Base-by-base conservation (phyloP, 169 alveolate species). In the Plasmodium inui region DNA sequence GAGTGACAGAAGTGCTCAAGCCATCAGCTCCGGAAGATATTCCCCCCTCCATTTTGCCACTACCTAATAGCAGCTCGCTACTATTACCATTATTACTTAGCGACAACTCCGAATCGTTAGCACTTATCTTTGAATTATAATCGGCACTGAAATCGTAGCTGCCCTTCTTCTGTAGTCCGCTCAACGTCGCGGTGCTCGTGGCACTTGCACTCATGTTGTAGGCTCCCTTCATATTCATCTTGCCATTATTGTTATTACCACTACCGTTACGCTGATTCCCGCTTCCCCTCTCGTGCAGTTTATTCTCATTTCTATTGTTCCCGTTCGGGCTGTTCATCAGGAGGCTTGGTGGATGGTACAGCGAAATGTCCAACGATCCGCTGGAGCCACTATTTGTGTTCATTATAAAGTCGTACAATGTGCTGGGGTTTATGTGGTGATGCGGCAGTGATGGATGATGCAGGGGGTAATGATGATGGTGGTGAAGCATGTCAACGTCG, bases 371-470 rank as follows among this genome's bases (percentile, higher is more conserved):
- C 37, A 74, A n/a, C 19, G 30, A 32, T 74, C 44, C 70, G 39
- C 26, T 76, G 9, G 93, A 53, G 1, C 14, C 12, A 74, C 12
- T 86, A 74, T 86, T 86, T 10, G 93, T 86, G 30, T 61, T 86
- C 71, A 86, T 50, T 32, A 86, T 86, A 86, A 86, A 86, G 57
- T 86, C 93, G 44, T 86, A 86, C 46, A 86, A 76, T 7, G 93
- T 37, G 41, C 81, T 86, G 12, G 93, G 85, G 28, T 57, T 70
- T 46, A 86, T 86, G 76, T 86, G 85, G 39, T 86, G 85, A 22
- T 67, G 37, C 0, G n/a, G 41, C 12, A 26, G 76, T 0, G 76
- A 67, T 6, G 76, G 76, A 9, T 67, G 34, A 22, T 67, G 34
- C 19, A 67, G n/a, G 7, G 76, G 37, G 37, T 1, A 26, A 7